Conservation (phyloP, 208 protist genomes). For the Leishmania aethiopica region DNA sequence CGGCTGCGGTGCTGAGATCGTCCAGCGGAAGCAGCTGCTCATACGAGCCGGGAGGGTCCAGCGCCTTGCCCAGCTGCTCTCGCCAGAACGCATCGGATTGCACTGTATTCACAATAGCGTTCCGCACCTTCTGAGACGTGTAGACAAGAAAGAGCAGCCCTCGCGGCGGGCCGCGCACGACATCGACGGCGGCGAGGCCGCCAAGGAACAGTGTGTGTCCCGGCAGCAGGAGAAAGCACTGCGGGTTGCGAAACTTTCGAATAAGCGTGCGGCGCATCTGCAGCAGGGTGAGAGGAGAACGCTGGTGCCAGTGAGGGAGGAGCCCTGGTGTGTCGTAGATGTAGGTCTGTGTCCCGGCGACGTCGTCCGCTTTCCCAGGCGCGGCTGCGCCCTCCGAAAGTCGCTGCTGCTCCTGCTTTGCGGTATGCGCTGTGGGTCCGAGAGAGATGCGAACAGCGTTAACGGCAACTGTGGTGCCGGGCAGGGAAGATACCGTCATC, state of each 20-base stretch:
- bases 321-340: slow-evolving; percentile 91
- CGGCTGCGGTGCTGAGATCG: slow-evolving; percentile 12
- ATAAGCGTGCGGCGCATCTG: slow-evolving; percentile 92
- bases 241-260: slow-evolving; percentile 83
- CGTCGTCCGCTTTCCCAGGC: slow-evolving; percentile 9
- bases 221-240: slow-evolving; percentile 84
- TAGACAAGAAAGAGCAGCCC: slow-evolving; percentile 90
- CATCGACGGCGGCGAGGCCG: slow-evolving; percentile 84
- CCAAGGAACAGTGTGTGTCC: slow-evolving; percentile 88
- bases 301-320: slow-evolving; percentile 86
- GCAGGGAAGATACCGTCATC: slow-evolving; percentile 88
- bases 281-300: slow-evolving; percentile 81
- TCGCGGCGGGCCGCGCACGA: slow-evolving; percentile 74
- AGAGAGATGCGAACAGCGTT: slow-evolving; percentile 81
- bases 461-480: slow-evolving; percentile 86
- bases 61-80: slow-evolving; percentile 77
- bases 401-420: not conserved
- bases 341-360: slow-evolving; percentile 38
- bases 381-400: not conserved
- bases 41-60: slow-evolving; percentile 80
- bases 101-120: slow-evolving; percentile 80
- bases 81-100: slow-evolving; percentile 79
- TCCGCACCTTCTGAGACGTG: slow-evolving; percentile 86
- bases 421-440: not conserved
- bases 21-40: slow-evolving; percentile 71